These are phyloP conservation scores for Phytophthora brassicae DNA, from an alignment of 352 stramenopile genomes.

Conservation along the genomic window DNA sequence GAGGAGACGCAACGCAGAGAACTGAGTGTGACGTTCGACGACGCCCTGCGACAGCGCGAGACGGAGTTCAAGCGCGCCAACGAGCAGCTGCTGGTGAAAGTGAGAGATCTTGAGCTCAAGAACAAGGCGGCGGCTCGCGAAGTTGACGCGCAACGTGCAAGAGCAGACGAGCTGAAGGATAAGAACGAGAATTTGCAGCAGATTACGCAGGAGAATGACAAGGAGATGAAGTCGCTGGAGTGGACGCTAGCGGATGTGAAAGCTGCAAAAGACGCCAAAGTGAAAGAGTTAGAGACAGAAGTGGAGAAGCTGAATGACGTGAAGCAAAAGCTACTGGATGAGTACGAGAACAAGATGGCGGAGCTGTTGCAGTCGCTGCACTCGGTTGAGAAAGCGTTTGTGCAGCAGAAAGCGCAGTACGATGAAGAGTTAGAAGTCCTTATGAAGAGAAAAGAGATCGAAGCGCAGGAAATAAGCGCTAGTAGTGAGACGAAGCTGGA, in stretches of 20 bases:
- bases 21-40: slow-evolving; percentile 74
- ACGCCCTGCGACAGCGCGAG: slow-evolving; percentile 71
- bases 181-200: slow-evolving; percentile 74
- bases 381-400: slow-evolving; percentile 79
- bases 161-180: slow-evolving; percentile 54
- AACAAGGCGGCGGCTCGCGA: slow-evolving; percentile 50
- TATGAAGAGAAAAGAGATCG: slow-evolving; percentile 51
- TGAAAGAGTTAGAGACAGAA: slow-evolving; percentile 66
- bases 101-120: slow-evolving; percentile 66
- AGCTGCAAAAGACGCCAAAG: slow-evolving; percentile 54
- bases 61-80: slow-evolving; percentile 50
- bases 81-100: slow-evolving; percentile 46
- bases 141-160: slow-evolving; percentile 39
- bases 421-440: slow-evolving; percentile 63
- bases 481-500: slow-evolving; percentile 49
- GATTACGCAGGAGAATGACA: slow-evolving; percentile 60
- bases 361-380: slow-evolving; percentile 81
- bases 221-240: slow-evolving; percentile 63
- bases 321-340: slow-evolving; percentile 78
- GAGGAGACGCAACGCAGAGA: slow-evolving; percentile 73
- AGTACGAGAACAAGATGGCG: slow-evolving; percentile 87
- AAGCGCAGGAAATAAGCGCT: slow-evolving; percentile 24
- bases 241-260: slow-evolving; percentile 73
- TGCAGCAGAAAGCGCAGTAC: slow-evolving; percentile 82
- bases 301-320: slow-evolving; percentile 57